Conservation (phyloP, 495 filamentous ascomycete genomes). For the Penicillium ucsense region DNA sequence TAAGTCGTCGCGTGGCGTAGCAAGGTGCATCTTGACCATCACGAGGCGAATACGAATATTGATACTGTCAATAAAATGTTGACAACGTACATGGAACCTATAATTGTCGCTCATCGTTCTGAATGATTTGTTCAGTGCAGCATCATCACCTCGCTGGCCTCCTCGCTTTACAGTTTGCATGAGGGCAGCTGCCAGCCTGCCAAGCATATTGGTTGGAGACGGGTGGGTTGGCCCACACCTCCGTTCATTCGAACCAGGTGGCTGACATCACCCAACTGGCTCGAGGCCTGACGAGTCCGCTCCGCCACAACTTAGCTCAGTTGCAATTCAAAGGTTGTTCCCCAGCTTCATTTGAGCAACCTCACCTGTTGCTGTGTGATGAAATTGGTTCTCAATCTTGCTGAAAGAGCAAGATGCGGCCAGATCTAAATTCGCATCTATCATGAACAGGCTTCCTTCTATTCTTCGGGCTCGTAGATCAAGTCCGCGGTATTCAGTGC, state of each 20-base stretch:
- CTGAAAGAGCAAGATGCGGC: conserved; percentile 20
- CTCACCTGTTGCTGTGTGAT: too few species aligned
- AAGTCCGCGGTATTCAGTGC: conserved; percentile 26
- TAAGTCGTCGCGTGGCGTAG: too few species aligned
- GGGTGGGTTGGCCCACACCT: conserved; percentile 15
- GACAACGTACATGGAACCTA: too few species aligned
- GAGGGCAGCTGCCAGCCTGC: background rate
- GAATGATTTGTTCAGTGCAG: background rate
- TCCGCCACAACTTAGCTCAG: too few species aligned
- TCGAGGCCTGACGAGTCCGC: conserved; percentile 1
- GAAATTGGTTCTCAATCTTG: background rate
- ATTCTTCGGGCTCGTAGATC: conserved; percentile 17
- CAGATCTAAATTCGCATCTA: conserved; percentile 7
- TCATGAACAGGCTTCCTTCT: conserved; percentile 15
- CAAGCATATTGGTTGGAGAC: background rate
- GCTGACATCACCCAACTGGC: conserved; percentile 22
- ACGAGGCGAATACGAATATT: too few species aligned
- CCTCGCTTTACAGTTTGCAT: background rate
- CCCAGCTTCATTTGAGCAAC: too few species aligned
- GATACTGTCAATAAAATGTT: too few species aligned
- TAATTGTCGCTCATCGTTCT: too few species aligned
- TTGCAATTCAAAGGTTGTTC: too few species aligned
- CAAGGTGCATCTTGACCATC: too few species aligned
- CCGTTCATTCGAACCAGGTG: conserved; percentile 4
- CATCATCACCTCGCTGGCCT: background rate